Conservation (phyloP, 257 asterid species). For the Asclepias syriaca region DNA sequence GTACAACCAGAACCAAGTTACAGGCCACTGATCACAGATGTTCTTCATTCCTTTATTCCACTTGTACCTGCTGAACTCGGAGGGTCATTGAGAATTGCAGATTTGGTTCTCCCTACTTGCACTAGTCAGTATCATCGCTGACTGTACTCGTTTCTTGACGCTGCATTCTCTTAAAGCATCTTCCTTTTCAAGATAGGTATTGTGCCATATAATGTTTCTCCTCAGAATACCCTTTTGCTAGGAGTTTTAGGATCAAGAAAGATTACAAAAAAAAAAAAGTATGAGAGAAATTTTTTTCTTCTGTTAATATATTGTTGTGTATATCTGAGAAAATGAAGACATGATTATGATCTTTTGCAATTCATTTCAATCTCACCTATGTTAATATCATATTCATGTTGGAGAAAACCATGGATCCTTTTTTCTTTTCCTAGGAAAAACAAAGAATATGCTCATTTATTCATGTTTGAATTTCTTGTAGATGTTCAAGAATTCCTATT, state of each 20-base stretch:
- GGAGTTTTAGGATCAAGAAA: slow-evolving; percentile 19
- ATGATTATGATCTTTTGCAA: neutral
- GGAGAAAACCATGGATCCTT: neutral
- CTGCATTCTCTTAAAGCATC: slow-evolving; percentile 14
- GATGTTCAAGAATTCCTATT: neutral
- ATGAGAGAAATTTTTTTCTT: slow-evolving; percentile 15
- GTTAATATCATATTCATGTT: neutral
- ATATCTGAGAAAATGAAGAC: slow-evolving; percentile 26
- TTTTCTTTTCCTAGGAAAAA: no score
- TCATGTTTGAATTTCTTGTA: neutral
- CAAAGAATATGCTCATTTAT: neutral
- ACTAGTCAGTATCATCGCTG: slow-evolving; percentile 20
- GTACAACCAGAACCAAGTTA: slow-evolving; percentile 97
- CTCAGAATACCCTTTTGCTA: slow-evolving; percentile 15
- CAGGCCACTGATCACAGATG: slow-evolving; percentile 88
- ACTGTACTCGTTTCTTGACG: slow-evolving; percentile 1
- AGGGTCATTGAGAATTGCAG: slow-evolving; percentile 63
- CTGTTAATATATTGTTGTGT: slow-evolving; percentile 35
- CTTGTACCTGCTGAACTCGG: slow-evolving; percentile 91
- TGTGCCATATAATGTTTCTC: neutral
- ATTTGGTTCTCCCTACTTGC: slow-evolving; percentile 27
- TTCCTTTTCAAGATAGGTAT: slow-evolving; percentile 10
- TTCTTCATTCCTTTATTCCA: slow-evolving; percentile 90
- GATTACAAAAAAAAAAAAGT: slow-evolving; percentile 1
- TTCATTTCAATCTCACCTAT: neutral